Conservation (phyloP, 768 basidiomycete species). For the Leccinellum rugosiceps region DNA sequence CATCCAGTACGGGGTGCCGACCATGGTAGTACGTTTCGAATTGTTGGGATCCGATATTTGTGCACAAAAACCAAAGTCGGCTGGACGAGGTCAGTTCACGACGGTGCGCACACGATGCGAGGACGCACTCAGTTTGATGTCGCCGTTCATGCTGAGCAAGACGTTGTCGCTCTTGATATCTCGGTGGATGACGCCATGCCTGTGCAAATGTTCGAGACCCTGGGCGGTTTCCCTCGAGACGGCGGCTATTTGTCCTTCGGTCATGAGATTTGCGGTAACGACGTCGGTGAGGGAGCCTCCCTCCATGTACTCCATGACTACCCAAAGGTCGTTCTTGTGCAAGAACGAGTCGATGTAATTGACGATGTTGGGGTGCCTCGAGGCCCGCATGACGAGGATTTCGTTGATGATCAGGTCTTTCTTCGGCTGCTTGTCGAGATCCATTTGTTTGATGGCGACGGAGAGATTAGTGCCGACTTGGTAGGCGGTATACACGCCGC, state of each 20-base stretch:
- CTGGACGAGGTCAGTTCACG: conserved; percentile 38
- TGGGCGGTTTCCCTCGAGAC: conserved; percentile 91
- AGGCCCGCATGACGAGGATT: conserved; percentile 97
- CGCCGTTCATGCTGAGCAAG: conserved; percentile 85
- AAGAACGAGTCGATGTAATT: conserved; percentile 99
- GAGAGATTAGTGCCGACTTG: conserved; percentile 92
- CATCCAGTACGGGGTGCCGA: conserved; percentile 99
- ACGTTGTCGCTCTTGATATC: conserved; percentile 99
- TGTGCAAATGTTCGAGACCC: conserved; percentile 91
- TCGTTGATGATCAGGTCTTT: conserved; percentile 99
- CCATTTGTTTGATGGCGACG: conserved; percentile 99
- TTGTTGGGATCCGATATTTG: conserved; percentile 89
- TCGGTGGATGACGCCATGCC: conserved; percentile 96
- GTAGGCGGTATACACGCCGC: conserved; percentile 97
- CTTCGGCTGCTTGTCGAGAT: conserved; percentile 99
- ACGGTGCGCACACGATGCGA: not conserved
- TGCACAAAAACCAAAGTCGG: conserved; percentile 98
- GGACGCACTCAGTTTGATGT: conserved; percentile 96
- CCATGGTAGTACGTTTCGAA: conserved; percentile 96
- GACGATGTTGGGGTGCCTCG: conserved; percentile 97
- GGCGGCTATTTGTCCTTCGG: conserved; percentile 97
- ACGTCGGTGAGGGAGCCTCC: conserved; percentile 94
- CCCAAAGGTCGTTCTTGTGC: conserved; percentile 97
- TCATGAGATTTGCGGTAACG: conserved; percentile 87
- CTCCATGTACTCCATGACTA: conserved; percentile 99